Conservation (phyloP, 129 eudicot species). For the Flaveria sonorensis region DNA sequence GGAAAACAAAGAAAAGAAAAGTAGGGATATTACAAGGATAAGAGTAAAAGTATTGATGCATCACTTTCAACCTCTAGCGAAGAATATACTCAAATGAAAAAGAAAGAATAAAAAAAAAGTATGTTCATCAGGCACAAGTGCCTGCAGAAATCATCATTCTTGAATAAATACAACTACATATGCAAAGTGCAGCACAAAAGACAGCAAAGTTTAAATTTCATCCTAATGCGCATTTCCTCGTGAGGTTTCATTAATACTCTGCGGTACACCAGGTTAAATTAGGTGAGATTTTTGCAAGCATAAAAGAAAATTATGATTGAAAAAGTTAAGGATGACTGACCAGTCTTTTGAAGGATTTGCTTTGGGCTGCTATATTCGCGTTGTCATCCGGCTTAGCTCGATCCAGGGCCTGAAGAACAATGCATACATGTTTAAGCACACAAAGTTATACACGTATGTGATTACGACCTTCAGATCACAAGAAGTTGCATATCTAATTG, state of each 20-base stretch:
- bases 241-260: conserved; percentile 55
- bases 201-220: conserved; percentile 25
- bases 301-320: neutral
- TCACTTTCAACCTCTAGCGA: conserved; percentile 29
- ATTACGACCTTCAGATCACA: neutral
- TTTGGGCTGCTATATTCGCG: conserved; percentile 46
- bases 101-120: neutral
- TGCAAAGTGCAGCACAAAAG: conserved; percentile 29
- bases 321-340: conserved; percentile 32
- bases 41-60: conserved; percentile 18
- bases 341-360: conserved; percentile 70
- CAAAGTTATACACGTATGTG: conserved; percentile 2
- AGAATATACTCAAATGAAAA: conserved; percentile 16
- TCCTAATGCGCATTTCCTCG: conserved; percentile 43
- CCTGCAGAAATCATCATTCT: conserved; percentile 23
- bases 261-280: conserved; percentile 14
- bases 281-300: conserved; percentile 1
- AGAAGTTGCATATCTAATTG: neutral
- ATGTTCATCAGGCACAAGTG: conserved; percentile 21
- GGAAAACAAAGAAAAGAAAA: neutral
- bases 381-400: conserved; percentile 77
- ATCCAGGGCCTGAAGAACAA: conserved; percentile 58
- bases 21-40: conserved; percentile 9
- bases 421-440: conserved; percentile 23
- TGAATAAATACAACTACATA: conserved; percentile 28